Base-by-base conservation (phyloP, 768 basidiomycete species). In the Lactarius quietus region DNA sequence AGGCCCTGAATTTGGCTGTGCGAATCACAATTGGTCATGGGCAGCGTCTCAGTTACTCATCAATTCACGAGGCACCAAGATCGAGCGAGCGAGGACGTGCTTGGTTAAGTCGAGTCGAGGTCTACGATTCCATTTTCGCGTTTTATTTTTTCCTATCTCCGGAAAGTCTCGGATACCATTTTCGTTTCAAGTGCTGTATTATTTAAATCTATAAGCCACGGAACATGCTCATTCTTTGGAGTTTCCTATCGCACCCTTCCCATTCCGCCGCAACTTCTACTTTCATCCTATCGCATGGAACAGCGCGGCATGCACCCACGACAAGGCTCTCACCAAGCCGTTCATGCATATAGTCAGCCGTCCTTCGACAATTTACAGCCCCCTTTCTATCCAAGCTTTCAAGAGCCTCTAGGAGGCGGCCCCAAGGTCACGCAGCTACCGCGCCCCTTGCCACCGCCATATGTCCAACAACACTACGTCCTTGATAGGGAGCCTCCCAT, bases 41-140 rank as follows among this genome's bases (percentile, higher is more conserved):
- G 20, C 51, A 58, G 38, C 38, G 48, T 53, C 55, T 53, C 65
- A 62, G 60, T 66, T 62, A 62, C 57, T 62, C 65, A 66, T 66
- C 65, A 66, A 48, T 54, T 59, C 65, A 66, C 65, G 61, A 62
- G 65, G 61, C 48, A 62, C 51, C 61, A 66, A 66, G 65, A 66
- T 66, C 65, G 65, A 62, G 61, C 59, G 59, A 66, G 56, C 48
- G 31, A 29, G 29, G 39, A 60, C 53, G n/a, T 36, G 57, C 51
- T 59, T 64, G 41, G 58, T 54, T 54, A 64, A 54, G 60, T 66
- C 45, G 54, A 56, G 60, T 59, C 61, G 57, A 62, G 61, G 61
- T 39, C 61, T 55, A 53, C 3, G 28, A 53, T 62, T 62, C 57
- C 61, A 66, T 58, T 62, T 59, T 45, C 43, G 43, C 62, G 39